These are phyloP conservation scores for Macadamia tetraphylla DNA, from an alignment of 164 flowering plant genomes.

Conservation along the genomic window DNA sequence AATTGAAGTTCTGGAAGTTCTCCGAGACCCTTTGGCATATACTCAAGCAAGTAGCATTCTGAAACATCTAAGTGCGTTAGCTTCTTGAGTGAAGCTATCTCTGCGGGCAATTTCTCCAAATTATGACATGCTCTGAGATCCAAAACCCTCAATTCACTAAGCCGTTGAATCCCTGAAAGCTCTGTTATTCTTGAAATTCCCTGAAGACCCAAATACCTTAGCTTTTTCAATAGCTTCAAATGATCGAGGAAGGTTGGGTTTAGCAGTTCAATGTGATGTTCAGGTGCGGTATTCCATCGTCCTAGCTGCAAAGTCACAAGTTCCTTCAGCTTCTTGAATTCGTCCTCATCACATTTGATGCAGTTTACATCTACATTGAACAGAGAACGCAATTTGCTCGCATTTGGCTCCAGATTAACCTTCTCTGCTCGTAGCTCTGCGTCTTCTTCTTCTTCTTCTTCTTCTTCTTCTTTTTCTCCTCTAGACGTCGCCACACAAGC, in stretches of 20 bases:
- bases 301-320: neutral
- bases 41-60: conserved; percentile 18
- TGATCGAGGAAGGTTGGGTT: neutral
- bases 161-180: neutral
- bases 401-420: neutral
- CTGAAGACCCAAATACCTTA: neutral
- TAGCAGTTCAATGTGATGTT: neutral
- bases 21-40: conserved; percentile 13
- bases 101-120: conserved; percentile 15
- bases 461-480: neutral
- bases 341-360: neutral
- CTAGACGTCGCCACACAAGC: neutral
- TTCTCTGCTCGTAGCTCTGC: neutral
- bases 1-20: conserved; percentile 11
- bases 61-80: conserved; percentile 21
- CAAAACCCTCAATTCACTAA: conserved; percentile 7
- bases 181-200: neutral
- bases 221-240: neutral
- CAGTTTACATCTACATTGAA: neutral
- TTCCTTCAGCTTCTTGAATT: neutral
- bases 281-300: neutral
- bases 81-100: conserved; percentile 6
- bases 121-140: conserved; percentile 21
- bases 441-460: too few relatives aligned
- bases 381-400: neutral